Evolutionary conservation across 805 yeast species (phyloP), one percentile per base, ranked within the genome.

Genomic region (Kluyveromyces starmeri): DNA sequence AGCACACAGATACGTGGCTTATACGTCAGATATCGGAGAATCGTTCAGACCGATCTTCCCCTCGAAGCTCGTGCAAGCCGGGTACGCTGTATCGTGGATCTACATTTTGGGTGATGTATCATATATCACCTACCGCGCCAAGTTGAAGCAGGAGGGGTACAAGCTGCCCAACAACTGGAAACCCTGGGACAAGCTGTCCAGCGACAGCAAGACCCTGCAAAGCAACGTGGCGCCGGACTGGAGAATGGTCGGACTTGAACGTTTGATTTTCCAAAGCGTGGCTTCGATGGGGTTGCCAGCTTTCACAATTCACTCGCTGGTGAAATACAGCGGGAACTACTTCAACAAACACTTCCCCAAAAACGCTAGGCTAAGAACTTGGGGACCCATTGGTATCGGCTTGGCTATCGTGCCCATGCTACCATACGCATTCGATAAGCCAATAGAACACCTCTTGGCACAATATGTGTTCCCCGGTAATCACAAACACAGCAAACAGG

Each of bases 251-350:
- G 77, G 70, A 5, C 47, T 78, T 25, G 77, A 83, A 53, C 70
- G 94, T 53, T 86, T 83, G n/a, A 47, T 82, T 17, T 83, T 83
- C 63, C 94, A 83, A 57, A 67, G 80, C 43, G 66, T 83, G 42
- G 94, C 94, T 2, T 75, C 84, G 28, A 83, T 83, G 92, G 89
- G 83, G 11, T 65, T 83, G 27, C 94, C 94, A 7, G 94, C 94
- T 3, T 75, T 82, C 56, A 83, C 94, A 4, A 83, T 83, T 47
- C 94, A 83, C 53, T 68, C 81, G 2, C 64, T 78, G 4, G 94
- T 83, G 26, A 68, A 78, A 44, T 81, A 82, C 51, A 73, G 85
- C 2, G 77, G 83, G 2, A 37, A 61, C 14, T 58, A 75, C 20
- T 73, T 83, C 53, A 48, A 54, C 39, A 76, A 76, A 53, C 74